Evolutionary conservation across 2,329 filamentous ascomycete genomes (phyloP).

Genomic region (Colletotrichum trifolii): DNA sequence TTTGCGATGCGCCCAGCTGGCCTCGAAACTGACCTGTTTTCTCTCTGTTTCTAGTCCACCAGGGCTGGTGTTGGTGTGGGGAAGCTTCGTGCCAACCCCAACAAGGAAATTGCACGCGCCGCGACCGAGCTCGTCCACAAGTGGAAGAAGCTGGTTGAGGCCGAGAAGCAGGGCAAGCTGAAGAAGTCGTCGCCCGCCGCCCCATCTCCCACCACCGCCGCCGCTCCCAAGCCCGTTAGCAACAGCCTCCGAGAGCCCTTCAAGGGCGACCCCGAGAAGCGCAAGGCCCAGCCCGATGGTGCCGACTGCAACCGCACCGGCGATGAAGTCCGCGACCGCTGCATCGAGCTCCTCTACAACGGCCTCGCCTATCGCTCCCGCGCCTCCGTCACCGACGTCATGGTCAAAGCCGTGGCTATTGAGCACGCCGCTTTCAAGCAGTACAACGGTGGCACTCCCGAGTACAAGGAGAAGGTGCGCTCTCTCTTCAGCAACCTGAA

Average conservation of each 20-base stretch:
- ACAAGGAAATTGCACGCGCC: slow-evolving; percentile 82
- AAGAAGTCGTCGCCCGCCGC: slow-evolving; percentile 54
- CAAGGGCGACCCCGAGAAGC: slow-evolving; percentile 78
- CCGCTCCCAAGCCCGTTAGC: slow-evolving; percentile 57
- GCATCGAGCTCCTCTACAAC: slow-evolving; percentile 93
- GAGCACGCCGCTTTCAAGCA: slow-evolving; percentile 80
- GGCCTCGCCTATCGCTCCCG: slow-evolving; percentile 79
- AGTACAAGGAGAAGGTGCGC: slow-evolving; percentile 90
- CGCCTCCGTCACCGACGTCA: slow-evolving; percentile 76
- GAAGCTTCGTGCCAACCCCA: slow-evolving; percentile 79
- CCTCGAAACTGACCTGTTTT: slow-evolving; percentile 26
- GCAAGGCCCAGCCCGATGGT: slow-evolving; percentile 81
- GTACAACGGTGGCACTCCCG: slow-evolving; percentile 76
- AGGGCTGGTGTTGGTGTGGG: slow-evolving; percentile 91
- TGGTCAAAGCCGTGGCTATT: slow-evolving; percentile 82
- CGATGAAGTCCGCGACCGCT: slow-evolving; percentile 80
- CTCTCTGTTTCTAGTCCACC: slow-evolving; percentile 68
- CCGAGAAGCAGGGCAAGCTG: slow-evolving; percentile 63
- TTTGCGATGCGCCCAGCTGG: slow-evolving; percentile 4
- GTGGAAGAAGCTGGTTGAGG: slow-evolving; percentile 84
- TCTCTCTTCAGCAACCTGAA: slow-evolving; percentile 96
- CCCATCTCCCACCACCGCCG: slow-evolving; percentile 63
- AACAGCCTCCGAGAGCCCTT: slow-evolving; percentile 53
- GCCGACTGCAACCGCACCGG: slow-evolving; percentile 82
- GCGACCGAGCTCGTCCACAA: slow-evolving; percentile 87